phyloP scores from a whole-genome alignment of 2,329 filamentous ascomycete species.

The Diaporthe longicolla region DNA sequence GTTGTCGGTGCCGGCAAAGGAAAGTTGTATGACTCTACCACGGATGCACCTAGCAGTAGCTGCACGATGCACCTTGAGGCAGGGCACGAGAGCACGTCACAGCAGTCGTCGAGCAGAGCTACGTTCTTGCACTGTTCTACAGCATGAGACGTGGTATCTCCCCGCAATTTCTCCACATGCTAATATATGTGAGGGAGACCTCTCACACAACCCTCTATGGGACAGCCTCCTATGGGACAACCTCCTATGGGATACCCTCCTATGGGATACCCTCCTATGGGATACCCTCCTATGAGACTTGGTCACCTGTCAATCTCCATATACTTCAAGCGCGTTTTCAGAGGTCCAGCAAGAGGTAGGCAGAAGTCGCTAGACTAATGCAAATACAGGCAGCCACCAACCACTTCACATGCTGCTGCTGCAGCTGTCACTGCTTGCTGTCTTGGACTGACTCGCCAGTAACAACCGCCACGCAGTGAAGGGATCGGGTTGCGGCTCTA shows the following conservation, averaged over 20 bases:
- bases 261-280: too few species aligned
- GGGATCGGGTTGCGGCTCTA: slow-evolving; percentile 16
- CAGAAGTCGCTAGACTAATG: too few species aligned
- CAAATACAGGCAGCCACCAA: neutral
- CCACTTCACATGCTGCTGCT: slow-evolving; percentile 2
- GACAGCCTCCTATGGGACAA: too few species aligned
- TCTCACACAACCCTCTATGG: neutral
- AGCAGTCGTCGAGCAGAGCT: neutral
- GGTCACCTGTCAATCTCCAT: too few species aligned
- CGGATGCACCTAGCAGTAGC: slow-evolving; percentile 23
- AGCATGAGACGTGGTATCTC: neutral
- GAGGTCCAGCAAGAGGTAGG: too few species aligned
- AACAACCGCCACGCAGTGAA: neutral
- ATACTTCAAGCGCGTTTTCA: too few species aligned
- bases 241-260: too few species aligned
- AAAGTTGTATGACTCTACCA: slow-evolving; percentile 3
- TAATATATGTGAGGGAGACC: slow-evolving; percentile 7
- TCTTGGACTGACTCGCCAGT: slow-evolving; percentile 16
- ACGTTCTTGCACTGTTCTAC: neutral
- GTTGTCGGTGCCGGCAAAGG: neutral
- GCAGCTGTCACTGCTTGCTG: slow-evolving; percentile 17
- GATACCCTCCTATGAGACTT: too few species aligned
- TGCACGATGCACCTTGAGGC: neutral
- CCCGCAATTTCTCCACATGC: neutral
- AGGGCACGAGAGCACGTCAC: neutral